A percentile compares a stretch with the other conserved stretches of the same genome.
Evolutionary conservation across 108 stramenopile species (phyloP).

Genomic region (Mediolabrus comicus): DNA sequence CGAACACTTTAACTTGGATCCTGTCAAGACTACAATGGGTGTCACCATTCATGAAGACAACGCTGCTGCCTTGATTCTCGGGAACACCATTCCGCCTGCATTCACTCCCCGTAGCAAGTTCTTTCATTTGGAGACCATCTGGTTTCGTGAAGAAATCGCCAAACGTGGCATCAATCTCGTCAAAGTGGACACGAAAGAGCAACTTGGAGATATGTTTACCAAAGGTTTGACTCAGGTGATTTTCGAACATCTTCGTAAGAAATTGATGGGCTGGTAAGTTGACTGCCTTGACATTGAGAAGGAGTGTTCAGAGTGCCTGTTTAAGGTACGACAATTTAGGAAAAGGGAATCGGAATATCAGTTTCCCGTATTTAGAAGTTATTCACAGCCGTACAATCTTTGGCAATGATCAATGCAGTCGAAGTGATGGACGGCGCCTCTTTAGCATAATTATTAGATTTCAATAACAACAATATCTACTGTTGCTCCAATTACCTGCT

Average conservation of each 20-base stretch:
- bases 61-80: background rate
- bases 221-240: background rate
- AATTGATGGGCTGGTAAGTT: background rate
- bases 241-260: background rate
- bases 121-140: background rate
- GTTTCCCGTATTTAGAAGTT: no score
- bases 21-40: background rate
- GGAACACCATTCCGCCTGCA: background rate
- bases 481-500: no score
- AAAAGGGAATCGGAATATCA: no score
- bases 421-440: no score
- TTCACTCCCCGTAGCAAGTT: background rate
- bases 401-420: no score
- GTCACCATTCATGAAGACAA: background rate
- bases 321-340: no score
- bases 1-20: background rate
- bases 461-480: no score
- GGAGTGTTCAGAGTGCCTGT: background rate
- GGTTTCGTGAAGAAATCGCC: background rate
- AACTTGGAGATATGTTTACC: background rate
- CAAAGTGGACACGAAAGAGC: background rate
- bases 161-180: background rate
- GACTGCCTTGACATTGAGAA: background rate
- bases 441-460: no score
- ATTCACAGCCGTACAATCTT: no score